Evolutionary conservation across 1,284 basidiomycete species (phyloP).

Genomic region (Paramarasmius palmivorus): DNA sequence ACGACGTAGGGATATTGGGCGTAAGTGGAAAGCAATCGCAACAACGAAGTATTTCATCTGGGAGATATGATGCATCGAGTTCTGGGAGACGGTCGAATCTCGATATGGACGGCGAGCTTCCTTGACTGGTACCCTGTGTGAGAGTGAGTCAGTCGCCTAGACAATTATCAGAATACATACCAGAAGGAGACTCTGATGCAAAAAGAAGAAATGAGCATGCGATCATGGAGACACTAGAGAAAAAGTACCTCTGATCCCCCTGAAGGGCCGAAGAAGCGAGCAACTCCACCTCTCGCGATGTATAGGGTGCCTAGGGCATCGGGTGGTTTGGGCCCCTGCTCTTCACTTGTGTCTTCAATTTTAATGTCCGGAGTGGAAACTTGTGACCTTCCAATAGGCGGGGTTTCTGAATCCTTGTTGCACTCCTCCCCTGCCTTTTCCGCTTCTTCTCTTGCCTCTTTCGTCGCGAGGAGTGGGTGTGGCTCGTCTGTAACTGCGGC

Average conservation of each 20-base stretch:
- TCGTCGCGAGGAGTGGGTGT: slow-evolving; percentile 36
- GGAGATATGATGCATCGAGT: slow-evolving; percentile 42
- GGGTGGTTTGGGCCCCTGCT: slow-evolving; percentile 9
- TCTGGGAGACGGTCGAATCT: slow-evolving; percentile 26
- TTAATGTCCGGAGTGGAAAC: not conserved
- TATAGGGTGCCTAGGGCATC: slow-evolving; percentile 37
- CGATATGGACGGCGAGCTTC: not conserved
- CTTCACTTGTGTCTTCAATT: slow-evolving; percentile 12
- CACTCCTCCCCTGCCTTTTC: slow-evolving; percentile 27
- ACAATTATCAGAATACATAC: slow-evolving; percentile 21
- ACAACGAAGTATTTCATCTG: slow-evolving; percentile 38
- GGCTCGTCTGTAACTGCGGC: slow-evolving; percentile 30
- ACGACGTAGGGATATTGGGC: slow-evolving; percentile 31
- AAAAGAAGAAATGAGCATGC: slow-evolving; percentile 5
- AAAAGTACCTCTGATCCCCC: slow-evolving; percentile 39
- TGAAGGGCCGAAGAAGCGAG: slow-evolving; percentile 44
- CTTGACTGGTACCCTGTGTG: slow-evolving; percentile 15
- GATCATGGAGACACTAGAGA: not conserved
- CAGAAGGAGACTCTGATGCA: slow-evolving; percentile 40
- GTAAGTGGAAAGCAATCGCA: slow-evolving; percentile 43
- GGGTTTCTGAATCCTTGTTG: slow-evolving; percentile 27
- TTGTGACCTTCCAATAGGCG: slow-evolving; percentile 1
- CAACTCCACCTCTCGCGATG: slow-evolving; percentile 35
- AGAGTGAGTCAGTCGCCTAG: slow-evolving; percentile 1
- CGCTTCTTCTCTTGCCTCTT: slow-evolving; percentile 24